Conservation (phyloP, 805 yeast species). For the Myxozyma neotropica region DNA sequence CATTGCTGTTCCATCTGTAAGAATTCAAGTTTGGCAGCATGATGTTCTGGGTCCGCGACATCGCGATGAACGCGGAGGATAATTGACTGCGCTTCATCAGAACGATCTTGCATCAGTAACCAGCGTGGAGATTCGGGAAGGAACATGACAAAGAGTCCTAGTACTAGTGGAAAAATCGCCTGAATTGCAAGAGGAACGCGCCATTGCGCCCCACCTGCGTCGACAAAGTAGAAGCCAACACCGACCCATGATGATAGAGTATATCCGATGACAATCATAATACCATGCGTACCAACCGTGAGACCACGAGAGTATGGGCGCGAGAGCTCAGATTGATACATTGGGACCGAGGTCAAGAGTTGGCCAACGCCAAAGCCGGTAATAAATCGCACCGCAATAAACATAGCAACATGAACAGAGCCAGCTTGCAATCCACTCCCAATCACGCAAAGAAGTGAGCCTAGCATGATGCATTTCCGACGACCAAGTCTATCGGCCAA, state of each 20-base stretch:
- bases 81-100: constrained; percentile 52
- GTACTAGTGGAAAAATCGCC: constrained; percentile 37
- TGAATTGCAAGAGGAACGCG: constrained; percentile 74
- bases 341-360: constrained; percentile 61
- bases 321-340: constrained; percentile 62
- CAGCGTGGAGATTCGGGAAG: constrained; percentile 60
- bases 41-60: background rate
- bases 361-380: constrained; percentile 62
- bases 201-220: constrained; percentile 49
- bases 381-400: constrained; percentile 17
- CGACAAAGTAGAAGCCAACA: constrained; percentile 12
- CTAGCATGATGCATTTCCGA: constrained; percentile 13
- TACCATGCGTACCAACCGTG: constrained; percentile 61
- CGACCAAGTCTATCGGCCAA: constrained; percentile 20
- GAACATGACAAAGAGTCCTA: constrained; percentile 5
- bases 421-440: constrained; percentile 26
- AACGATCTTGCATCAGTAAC: constrained; percentile 57
- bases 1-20: constrained; percentile 22
- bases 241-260: constrained; percentile 63
- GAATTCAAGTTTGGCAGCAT: constrained; percentile 12
- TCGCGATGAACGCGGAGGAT: constrained; percentile 10
- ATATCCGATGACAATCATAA: constrained; percentile 62
- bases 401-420: constrained; percentile 16
- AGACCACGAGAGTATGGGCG: constrained; percentile 61
- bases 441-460: constrained; percentile 6